Evolutionary conservation across 2,329 filamentous ascomycete genomes (phyloP), one percentile per base, ranked within the genome.

Genomic region (Myotisia sp.): DNA sequence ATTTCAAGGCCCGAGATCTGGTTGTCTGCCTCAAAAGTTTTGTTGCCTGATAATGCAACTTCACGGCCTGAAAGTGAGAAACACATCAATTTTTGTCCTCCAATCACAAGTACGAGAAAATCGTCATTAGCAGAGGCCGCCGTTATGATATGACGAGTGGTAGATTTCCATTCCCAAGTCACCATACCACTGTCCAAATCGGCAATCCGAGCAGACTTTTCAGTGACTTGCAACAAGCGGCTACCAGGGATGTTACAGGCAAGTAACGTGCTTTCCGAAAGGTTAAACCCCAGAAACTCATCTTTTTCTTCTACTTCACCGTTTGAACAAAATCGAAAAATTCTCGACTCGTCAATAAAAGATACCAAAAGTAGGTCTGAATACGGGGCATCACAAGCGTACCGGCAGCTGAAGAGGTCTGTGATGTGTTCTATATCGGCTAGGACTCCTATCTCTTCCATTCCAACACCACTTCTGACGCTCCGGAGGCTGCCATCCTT

Each of bases 391-490:
- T 62, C 40, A 64, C 66, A 10, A 54, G 53, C 23, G 62, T 34
- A 64, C 48, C 38, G 70, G 68, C 92, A 53, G 3, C 76, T 67
- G 62, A 85, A 92, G 2, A 93, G 59, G 17, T 76, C 74, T 36
- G 74, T 74, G 26, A 83, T 75, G 50, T 77, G 71, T 20, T 75
- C 67, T 59, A 95, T 75, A 29, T 92, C 79, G 22, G 76, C 81
- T 6, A 95, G 63, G 4, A 87, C 68, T 13, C 85, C 87, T 10
- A 86, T 61, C 37, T 94, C 84, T 52, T 94, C 84, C 33, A 95
- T 69, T 1, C 86, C 86, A 33, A 98, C 86, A 32, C 90, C 92
- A 52, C 87, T 95, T 36, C 90, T 72, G 14, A 98, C 83, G 51
- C 84, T 93, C 40, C 90, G 70, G 34, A 98, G 60, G 37, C 80